Base-by-base conservation (phyloP, 2,329 filamentous ascomycete genomes). In the Fusarium mundagurra region DNA sequence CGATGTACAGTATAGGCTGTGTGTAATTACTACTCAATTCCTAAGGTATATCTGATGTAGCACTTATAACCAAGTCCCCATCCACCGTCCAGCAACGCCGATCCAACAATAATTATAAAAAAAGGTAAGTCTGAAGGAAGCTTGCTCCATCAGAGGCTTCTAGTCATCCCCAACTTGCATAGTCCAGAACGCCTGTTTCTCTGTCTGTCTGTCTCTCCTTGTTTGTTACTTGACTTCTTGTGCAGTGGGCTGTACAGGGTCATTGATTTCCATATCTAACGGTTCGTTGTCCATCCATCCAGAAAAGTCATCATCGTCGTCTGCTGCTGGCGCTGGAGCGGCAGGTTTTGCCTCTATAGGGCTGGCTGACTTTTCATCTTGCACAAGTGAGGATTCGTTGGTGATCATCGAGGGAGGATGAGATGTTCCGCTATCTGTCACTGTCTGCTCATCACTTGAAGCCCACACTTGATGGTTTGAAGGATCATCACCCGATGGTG, bases 401-500 rank as follows among this genome's bases (percentile, higher is more conserved):
- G 68, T 66, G 6, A 60, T 33, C 24, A 67, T 59, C 3, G 70
- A 58, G 20, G 72, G 55, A 33, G 69, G 65, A 18, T 66, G 60
- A 16, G 74, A 77, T 44, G 61, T 63, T 31, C 69, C 67, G 27
- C 73, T 73, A 16, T 66, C 70, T 39, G 55, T 64, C 24, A 73
- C 54, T 1, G 73, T 73, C 43, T 68, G 66, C 44, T 69, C 68
- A 50, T 69, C 69, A 36, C 70, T 67, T 16, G 67, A 61, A 6
- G 59, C 61, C 76, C 74, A 79, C 8, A 70, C 50, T 34, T 74
- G 69, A 36, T 64, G 57, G 24, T 61, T 74, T 4, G 64, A 57
- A 18, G 74, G 70, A 17, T 83, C 80, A 27, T 86, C 86, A 13
- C 77, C 80, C 11, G 83, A 74, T 3, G 89, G 89, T 10, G 88